Conservation (phyloP, 164 flowering plant genomes). For the Cinnamomum micranthum region DNA sequence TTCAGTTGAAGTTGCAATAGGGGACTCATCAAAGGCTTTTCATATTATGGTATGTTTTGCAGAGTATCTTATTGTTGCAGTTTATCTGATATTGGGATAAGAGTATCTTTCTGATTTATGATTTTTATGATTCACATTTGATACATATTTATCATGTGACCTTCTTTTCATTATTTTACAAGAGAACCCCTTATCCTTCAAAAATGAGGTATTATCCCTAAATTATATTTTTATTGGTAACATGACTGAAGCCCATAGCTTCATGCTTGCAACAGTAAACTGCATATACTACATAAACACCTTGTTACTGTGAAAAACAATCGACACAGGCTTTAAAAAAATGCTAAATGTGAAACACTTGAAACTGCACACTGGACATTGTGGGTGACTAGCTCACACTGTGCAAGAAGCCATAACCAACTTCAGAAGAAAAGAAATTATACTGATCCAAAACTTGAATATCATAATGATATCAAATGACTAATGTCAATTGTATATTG, state of each 20-base stretch:
- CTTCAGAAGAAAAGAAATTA: too few species aligned
- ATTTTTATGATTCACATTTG: neutral
- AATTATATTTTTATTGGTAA: too few species aligned
- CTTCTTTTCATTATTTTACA: neutral
- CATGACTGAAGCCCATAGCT: neutral
- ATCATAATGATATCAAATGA: too few species aligned
- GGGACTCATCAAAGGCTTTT: neutral
- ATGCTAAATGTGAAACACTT: too few species aligned
- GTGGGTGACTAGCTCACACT: too few species aligned
- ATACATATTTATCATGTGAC: neutral
- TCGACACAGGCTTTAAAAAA: too few species aligned
- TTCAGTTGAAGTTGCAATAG: constrained; percentile 3
- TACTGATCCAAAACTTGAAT: too few species aligned
- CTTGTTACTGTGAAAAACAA: neutral
- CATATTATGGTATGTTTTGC: neutral
- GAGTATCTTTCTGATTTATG: neutral
- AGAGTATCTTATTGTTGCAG: neutral
- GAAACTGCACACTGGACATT: too few species aligned
- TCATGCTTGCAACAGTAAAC: neutral
- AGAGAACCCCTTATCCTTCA: too few species aligned
- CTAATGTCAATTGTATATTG: too few species aligned
- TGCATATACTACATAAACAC: neutral
- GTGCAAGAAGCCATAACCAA: too few species aligned
- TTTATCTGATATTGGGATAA: neutral
- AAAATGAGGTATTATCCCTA: too few species aligned